Percentiles rank a stretch among this genome's conserved stretches.
phyloP scores from a whole-genome alignment of 805 yeast species.

The Saccharomycopsis synnaedendra region DNA sequence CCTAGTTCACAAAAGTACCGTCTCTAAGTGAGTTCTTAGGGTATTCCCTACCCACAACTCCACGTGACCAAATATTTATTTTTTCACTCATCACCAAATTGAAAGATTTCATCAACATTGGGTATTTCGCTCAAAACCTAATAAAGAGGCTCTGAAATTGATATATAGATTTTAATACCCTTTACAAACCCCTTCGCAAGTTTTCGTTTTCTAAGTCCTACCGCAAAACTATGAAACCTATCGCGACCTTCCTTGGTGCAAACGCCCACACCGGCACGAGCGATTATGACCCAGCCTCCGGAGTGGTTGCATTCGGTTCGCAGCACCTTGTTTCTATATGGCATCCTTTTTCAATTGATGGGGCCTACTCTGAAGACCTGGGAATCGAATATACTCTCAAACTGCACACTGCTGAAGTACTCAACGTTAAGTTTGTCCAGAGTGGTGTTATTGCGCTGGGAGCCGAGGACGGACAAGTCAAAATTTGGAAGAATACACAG shows the following conservation, averaged over 20 bases:
- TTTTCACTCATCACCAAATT: no score
- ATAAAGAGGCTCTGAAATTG: no score
- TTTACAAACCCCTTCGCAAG: no score
- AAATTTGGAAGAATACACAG: constrained; percentile 39
- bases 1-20: no score
- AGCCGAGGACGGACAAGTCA: constrained; percentile 54
- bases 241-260: constrained; percentile 46
- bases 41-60: no score
- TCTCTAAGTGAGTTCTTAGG: no score
- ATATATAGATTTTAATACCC: no score
- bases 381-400: constrained; percentile 50
- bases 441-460: constrained; percentile 41
- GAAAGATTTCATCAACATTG: no score
- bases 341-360: constrained; percentile 35
- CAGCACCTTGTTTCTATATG: constrained; percentile 55
- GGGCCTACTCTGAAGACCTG: constrained; percentile 4
- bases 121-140: no score
- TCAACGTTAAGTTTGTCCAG: constrained; percentile 52
- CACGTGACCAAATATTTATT: no score
- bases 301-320: constrained; percentile 62
- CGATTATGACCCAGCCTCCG: constrained; percentile 31
- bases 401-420: constrained; percentile 50
- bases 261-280: constrained; percentile 53
- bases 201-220: no score
- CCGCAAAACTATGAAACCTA: no score